These are phyloP conservation scores for Cutaneotrichosporon sp. DNA, from an alignment of 1,284 basidiomycete genomes.

Conservation along the genomic window DNA sequence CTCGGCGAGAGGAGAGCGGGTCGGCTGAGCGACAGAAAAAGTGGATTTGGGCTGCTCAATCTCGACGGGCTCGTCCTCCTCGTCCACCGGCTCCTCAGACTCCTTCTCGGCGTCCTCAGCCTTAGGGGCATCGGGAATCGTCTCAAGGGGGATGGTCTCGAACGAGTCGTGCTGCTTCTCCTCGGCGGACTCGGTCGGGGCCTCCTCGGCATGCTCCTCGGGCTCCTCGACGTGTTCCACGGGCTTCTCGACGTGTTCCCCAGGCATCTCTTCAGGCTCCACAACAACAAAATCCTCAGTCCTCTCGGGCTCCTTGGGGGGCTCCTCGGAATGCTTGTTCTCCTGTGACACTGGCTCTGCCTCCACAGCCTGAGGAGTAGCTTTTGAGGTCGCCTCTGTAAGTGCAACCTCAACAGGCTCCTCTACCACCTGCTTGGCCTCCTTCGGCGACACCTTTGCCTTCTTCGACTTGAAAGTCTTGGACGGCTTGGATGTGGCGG, in stretches of 20 bases:
- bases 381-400: no score
- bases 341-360: no score
- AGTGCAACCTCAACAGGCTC: neutral
- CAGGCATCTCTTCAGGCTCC: neutral
- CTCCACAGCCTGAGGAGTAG: no score
- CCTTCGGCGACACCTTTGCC: constrained; percentile 1
- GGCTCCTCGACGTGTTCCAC: neutral
- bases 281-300: constrained; percentile 3
- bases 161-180: neutral
- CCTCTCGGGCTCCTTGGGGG: no score
- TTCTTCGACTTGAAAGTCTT: neutral
- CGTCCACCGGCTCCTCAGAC: neutral
- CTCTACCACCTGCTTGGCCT: neutral
- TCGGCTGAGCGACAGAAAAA: neutral
- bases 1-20: neutral
- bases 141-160: constrained; percentile 1
- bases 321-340: no score
- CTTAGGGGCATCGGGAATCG: neutral
- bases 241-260: neutral
- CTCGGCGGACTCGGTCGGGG: constrained; percentile 1
- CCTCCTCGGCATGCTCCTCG: neutral
- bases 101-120: neutral
- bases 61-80: neutral
- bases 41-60: neutral
- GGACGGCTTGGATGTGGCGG: constrained; percentile 4